These are phyloP conservation scores for Aureobasidium sp. DNA, from an alignment of 2,329 filamentous ascomycete species.

Conservation along the genomic window DNA sequence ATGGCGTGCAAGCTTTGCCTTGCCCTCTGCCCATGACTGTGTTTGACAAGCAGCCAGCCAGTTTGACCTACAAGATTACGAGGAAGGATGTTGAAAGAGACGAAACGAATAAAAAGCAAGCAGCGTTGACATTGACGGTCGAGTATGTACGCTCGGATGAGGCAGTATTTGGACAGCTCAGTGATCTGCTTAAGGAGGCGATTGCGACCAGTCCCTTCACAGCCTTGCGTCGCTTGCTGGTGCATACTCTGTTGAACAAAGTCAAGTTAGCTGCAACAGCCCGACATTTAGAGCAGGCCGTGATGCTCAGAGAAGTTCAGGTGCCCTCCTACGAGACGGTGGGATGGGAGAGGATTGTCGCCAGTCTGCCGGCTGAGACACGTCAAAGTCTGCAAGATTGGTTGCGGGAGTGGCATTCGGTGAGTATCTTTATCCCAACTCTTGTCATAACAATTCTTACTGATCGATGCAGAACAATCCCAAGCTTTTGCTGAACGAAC, in stretches of 20 bases:
- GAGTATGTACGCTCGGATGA: conserved; percentile 71
- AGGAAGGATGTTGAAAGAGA: conserved; percentile 39
- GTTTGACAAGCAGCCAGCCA: conserved; percentile 75
- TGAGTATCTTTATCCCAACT: conserved; percentile 26
- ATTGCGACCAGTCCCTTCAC: conserved; percentile 43
- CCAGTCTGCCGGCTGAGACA: conserved; percentile 41
- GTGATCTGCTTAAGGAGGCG: conserved; percentile 40
- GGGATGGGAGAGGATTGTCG: conserved; percentile 48
- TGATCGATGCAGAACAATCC: conserved; percentile 24
- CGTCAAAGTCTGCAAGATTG: conserved; percentile 42
- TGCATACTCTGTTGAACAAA: conserved; percentile 43
- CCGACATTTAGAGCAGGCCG: conserved; percentile 47
- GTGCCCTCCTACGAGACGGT: conserved; percentile 46
- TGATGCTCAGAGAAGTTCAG: conserved; percentile 47
- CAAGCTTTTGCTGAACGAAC: conserved; percentile 23
- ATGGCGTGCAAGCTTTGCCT: conserved; percentile 54
- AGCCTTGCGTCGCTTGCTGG: conserved; percentile 44
- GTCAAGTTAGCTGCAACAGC: conserved; percentile 41
- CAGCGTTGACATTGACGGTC: conserved; percentile 58
- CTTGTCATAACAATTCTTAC: no score
- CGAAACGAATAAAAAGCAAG: conserved; percentile 28
- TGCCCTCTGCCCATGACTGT: conserved; percentile 49
- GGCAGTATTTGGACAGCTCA: conserved; percentile 52
- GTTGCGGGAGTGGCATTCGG: conserved; percentile 53
- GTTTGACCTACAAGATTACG: conserved; percentile 70